Evolutionary conservation across 2,329 filamentous ascomycete species (phyloP).

Genomic region (Rhynchosporium graminicola): DNA sequence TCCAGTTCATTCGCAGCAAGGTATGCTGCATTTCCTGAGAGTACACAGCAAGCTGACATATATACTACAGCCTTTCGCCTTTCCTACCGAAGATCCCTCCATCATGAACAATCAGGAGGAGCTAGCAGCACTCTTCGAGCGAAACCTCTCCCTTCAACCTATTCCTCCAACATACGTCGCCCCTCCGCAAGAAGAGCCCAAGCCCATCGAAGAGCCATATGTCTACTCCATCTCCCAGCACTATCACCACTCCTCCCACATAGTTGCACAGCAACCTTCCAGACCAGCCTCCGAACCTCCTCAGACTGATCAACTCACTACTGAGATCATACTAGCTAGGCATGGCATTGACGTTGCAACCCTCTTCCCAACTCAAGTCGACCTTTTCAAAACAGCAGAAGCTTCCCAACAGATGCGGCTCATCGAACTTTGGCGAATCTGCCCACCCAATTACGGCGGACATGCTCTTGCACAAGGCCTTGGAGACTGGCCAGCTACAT

Average conservation of each 20-base stretch:
- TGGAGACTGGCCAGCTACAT: slow-evolving; percentile 59
- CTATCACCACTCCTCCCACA: slow-evolving; percentile 78
- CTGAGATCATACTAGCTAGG: slow-evolving; percentile 60
- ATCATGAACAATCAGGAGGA: slow-evolving; percentile 75
- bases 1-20: slow-evolving; percentile 36
- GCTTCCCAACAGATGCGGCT: slow-evolving; percentile 71
- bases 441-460: slow-evolving; percentile 63
- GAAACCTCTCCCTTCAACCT: slow-evolving; percentile 65
- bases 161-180: slow-evolving; percentile 36
- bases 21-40: slow-evolving; percentile 34
- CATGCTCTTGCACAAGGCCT: slow-evolving; percentile 57
- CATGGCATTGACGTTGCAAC: slow-evolving; percentile 70
- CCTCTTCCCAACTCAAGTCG: slow-evolving; percentile 73
- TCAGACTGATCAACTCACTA: slow-evolving; percentile 50
- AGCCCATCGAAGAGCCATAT: slow-evolving; percentile 49
- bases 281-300: slow-evolving; percentile 54
- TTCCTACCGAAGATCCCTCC: slow-evolving; percentile 44
- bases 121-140: slow-evolving; percentile 76
- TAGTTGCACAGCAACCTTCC: slow-evolving; percentile 49
- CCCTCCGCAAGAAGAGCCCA: slow-evolving; percentile 39
- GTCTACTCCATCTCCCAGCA: slow-evolving; percentile 78
- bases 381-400: slow-evolving; percentile 76
- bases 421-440: slow-evolving; percentile 83
- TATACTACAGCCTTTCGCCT: slow-evolving; percentile 38
- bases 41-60: slow-evolving; percentile 29